These are phyloP conservation scores for Neocatenulostroma microsporum DNA, from an alignment of 2,329 filamentous ascomycete genomes.

Conservation along the genomic window DNA sequence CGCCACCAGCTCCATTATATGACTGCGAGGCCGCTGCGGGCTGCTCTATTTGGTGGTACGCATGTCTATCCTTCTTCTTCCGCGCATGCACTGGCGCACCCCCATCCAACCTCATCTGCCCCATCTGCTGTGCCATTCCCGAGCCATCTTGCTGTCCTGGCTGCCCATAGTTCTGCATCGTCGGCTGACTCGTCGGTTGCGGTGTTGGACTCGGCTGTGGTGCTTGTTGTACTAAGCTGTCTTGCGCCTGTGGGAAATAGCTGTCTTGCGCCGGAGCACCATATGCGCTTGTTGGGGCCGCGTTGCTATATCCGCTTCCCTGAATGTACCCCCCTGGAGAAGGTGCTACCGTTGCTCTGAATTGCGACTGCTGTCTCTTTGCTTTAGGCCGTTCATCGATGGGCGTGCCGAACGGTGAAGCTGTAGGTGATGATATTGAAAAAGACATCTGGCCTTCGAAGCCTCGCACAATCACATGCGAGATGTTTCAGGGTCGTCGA, in stretches of 20 bases:
- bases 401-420: slow-evolving; percentile 21
- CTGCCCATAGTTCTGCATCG: slow-evolving; percentile 15
- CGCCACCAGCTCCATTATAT: slow-evolving; percentile 60
- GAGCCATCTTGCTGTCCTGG: slow-evolving; percentile 19
- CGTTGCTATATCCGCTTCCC: slow-evolving; percentile 21
- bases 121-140: slow-evolving; percentile 65
- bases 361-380: slow-evolving; percentile 21
- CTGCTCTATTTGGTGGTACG: slow-evolving; percentile 78
- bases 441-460: slow-evolving; percentile 18
- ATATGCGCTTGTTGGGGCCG: neutral
- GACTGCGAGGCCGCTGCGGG: slow-evolving; percentile 55
- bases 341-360: slow-evolving; percentile 37
- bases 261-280: slow-evolving; percentile 22
- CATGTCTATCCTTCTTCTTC: slow-evolving; percentile 96
- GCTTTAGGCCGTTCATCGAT: slow-evolving; percentile 16
- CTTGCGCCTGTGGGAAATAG: slow-evolving; percentile 41
- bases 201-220: too few species aligned
- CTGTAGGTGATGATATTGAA: slow-evolving; percentile 14
- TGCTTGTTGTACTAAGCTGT: slow-evolving; percentile 28
- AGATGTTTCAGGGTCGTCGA: too few species aligned
- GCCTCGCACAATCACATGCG: too few species aligned
- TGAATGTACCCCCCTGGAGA: slow-evolving; percentile 40
- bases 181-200: slow-evolving; percentile 12
- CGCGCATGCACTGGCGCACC: slow-evolving; percentile 44
- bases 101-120: slow-evolving; percentile 60